phyloP scores from a whole-genome alignment of 139 green algal species.

The Asterochloris erici region DNA sequence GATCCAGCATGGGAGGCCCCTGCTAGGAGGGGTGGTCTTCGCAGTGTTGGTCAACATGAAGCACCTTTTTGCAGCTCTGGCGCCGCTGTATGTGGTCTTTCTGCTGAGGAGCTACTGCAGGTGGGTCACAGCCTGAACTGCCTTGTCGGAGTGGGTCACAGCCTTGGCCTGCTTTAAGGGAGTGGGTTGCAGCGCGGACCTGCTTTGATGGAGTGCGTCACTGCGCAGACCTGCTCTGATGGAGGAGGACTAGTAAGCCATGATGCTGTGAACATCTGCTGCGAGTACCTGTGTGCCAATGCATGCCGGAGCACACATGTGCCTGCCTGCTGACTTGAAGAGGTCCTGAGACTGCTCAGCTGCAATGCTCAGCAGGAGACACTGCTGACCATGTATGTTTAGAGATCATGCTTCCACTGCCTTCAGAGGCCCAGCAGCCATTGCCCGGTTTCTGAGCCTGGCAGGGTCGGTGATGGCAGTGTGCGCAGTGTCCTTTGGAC shows the following conservation, averaged over 20 bases:
- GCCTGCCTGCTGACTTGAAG: no score
- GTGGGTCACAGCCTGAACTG: neutral
- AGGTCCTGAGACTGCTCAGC: no score
- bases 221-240: no score
- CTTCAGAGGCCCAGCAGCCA: constrained; percentile 18
- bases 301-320: neutral
- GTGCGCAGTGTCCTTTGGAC: constrained; percentile 59
- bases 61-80: constrained; percentile 89
- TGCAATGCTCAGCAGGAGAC: neutral
- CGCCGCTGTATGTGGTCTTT: constrained; percentile 76
- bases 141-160: no score
- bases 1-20: constrained; percentile 29
- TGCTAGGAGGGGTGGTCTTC: constrained; percentile 58
- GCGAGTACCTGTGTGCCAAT: neutral
- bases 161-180: no score
- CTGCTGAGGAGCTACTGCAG: constrained; percentile 67
- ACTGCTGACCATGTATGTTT: neutral
- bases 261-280: no score
- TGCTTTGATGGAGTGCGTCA: no score
- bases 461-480: constrained; percentile 44
- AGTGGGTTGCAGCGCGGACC: no score
- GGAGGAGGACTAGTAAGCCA: no score
- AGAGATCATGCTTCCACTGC: neutral
- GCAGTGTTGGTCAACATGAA: constrained; percentile 89
- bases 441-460: constrained; percentile 42